phyloP scores from a whole-genome alignment of 345 rosid genomes.

The Gossypium raimondii region DNA sequence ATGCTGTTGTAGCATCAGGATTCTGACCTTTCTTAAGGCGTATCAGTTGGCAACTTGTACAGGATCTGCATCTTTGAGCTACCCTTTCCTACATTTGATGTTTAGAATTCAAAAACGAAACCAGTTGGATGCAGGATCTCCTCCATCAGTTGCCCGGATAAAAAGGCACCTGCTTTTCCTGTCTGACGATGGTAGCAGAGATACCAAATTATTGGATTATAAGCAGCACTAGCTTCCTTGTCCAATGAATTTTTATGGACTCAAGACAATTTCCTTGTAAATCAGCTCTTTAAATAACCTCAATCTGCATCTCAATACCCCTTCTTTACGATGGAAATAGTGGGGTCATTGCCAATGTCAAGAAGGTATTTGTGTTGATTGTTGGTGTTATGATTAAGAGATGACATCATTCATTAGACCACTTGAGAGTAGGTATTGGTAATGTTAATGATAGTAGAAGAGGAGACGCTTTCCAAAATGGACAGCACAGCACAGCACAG shows the following conservation, averaged over 20 bases:
- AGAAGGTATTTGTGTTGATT: no score
- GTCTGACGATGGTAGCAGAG: neutral
- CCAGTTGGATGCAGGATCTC: neutral
- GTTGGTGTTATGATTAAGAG: no score
- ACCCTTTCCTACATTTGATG: neutral
- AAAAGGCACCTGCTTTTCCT: neutral
- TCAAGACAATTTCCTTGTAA: neutral
- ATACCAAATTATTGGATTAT: neutral
- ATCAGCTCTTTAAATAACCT: no score
- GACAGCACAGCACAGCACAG: neutral
- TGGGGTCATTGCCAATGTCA: no score
- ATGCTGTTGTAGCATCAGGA: no score
- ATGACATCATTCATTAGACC: no score
- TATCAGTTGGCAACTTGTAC: neutral
- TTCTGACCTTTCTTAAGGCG: no score
- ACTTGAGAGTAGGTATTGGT: no score
- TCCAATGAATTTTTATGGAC: neutral
- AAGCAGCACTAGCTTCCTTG: neutral
- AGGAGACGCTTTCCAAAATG: neutral
- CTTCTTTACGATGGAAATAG: no score
- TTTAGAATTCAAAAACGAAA: neutral
- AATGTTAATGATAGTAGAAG: no score
- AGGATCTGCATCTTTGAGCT: neutral
- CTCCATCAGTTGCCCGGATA: neutral
- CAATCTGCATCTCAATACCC: no score